A percentile compares a stretch with the other conserved stretches of the same genome.
These are phyloP conservation scores for Paraphaeosphaeria minitans DNA, from an alignment of 2,329 filamentous ascomycete species.

Conservation along the genomic window DNA sequence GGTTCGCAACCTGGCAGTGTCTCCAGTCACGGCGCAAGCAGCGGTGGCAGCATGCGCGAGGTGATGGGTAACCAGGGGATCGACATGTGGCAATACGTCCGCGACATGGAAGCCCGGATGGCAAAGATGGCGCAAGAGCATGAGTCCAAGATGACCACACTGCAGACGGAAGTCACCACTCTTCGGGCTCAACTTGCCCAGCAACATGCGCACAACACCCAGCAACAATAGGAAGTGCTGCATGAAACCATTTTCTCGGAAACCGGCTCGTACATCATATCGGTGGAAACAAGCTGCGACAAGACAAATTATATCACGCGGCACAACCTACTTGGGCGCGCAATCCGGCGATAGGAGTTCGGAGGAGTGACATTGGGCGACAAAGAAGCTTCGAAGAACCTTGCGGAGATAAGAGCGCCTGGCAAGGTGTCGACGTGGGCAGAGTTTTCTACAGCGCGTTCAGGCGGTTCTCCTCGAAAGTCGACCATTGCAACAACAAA, in stretches of 20 bases:
- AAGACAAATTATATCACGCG: conserved; percentile 10
- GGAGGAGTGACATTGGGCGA: conserved; percentile 3
- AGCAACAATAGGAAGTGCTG: conserved; percentile 8
- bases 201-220: conserved; percentile 30
- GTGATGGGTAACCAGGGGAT: conserved; percentile 60
- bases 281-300: conserved; percentile 9
- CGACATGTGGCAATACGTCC: conserved; percentile 74
- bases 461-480: background rate
- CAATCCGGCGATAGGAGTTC: conserved; percentile 12
- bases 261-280: background rate
- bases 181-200: conserved; percentile 46
- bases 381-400: conserved; percentile 16
- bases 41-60: conserved; percentile 67
- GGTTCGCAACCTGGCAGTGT: conserved; percentile 57
- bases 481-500: background rate
- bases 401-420: conserved; percentile 5
- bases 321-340: conserved; percentile 9
- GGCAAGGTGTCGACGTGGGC: background rate
- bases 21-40: conserved; percentile 61
- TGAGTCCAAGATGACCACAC: conserved; percentile 49
- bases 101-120: conserved; percentile 66
- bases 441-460: background rate
- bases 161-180: conserved; percentile 53
- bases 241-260: background rate
- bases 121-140: conserved; percentile 55